Percentiles rank a stretch among this genome's conserved stretches.
phyloP scores from a whole-genome alignment of 306 rosid genomes.

The Vigna reflexopilosa region DNA sequence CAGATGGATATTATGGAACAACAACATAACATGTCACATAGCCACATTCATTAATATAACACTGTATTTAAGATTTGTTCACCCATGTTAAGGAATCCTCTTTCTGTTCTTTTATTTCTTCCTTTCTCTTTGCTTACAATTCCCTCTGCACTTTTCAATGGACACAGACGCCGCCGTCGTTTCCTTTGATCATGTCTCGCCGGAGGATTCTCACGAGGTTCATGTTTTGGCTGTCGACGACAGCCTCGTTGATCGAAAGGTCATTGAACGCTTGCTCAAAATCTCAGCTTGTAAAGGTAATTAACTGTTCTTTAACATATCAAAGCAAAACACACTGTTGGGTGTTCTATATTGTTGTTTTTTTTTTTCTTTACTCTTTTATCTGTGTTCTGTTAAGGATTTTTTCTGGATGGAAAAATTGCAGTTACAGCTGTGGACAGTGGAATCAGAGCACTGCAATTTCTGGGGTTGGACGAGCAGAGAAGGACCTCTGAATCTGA shows the following conservation, averaged over 20 bases:
- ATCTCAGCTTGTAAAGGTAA: slow-evolving; percentile 86
- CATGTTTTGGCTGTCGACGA: slow-evolving; percentile 98
- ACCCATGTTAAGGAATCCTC: slow-evolving; percentile 44
- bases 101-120: background rate
- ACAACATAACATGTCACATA: slow-evolving; percentile 35
- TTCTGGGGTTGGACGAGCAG: slow-evolving; percentile 76
- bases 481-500: slow-evolving; percentile 62
- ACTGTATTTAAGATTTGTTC: slow-evolving; percentile 54
- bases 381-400: background rate
- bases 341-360: background rate
- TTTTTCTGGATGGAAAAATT: slow-evolving; percentile 27
- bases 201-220: slow-evolving; percentile 59
- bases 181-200: slow-evolving; percentile 45
- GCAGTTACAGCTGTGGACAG: slow-evolving; percentile 96
- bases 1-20: slow-evolving; percentile 42
- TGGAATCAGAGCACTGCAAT: slow-evolving; percentile 88
- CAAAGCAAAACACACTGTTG: background rate
- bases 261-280: slow-evolving; percentile 84
- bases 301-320: background rate
- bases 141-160: slow-evolving; percentile 40
- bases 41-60: slow-evolving; percentile 34
- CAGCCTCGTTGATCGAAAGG: slow-evolving; percentile 87
- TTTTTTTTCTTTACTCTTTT: background rate
- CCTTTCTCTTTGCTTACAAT: background rate
- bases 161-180: slow-evolving; percentile 57